These are phyloP conservation scores for Lentinula aciculospora DNA, from an alignment of 768 basidiomycete genomes.

Conservation along the genomic window DNA sequence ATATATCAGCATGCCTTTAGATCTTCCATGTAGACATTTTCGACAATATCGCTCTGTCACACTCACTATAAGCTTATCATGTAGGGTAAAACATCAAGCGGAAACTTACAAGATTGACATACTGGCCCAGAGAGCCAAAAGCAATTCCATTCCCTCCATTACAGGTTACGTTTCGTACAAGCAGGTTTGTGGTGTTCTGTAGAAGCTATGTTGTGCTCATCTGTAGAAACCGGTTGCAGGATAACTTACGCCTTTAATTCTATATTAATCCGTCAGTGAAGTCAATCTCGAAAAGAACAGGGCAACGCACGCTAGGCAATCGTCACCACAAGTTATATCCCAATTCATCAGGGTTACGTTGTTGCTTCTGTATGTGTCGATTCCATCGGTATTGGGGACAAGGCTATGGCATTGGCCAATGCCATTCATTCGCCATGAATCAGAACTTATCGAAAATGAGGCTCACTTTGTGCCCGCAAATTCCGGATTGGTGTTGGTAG, in stretches of 20 bases:
- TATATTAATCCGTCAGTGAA: background rate
- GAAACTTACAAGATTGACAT: constrained; percentile 37
- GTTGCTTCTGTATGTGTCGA: constrained; percentile 51
- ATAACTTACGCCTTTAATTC: constrained; percentile 49
- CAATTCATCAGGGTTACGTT: constrained; percentile 43
- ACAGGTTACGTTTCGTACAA: constrained; percentile 44
- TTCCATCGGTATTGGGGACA: constrained; percentile 59
- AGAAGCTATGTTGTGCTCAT: background rate
- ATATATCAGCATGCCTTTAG: constrained; percentile 26
- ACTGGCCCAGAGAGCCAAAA: constrained; percentile 56
- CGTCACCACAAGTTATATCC: constrained; percentile 61
- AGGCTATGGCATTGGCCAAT: constrained; percentile 23
- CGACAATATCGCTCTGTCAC: constrained; percentile 46
- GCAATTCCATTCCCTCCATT: constrained; percentile 58
- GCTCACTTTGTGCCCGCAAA: constrained; percentile 46
- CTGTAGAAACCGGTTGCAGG: background rate
- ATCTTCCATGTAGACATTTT: constrained; percentile 44
- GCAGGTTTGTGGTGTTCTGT: constrained; percentile 51
- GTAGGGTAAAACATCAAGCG: background rate
- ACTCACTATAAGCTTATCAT: background rate
- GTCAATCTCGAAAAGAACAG: background rate
- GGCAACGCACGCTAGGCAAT: constrained; percentile 35
- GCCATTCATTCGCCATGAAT: background rate
- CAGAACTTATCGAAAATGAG: constrained; percentile 20
- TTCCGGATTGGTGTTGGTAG: constrained; percentile 46